Evolutionary conservation across 2,329 filamentous ascomycete genomes (phyloP), one percentile per base, ranked within the genome.

Genomic region (Sporothrix sp.): DNA sequence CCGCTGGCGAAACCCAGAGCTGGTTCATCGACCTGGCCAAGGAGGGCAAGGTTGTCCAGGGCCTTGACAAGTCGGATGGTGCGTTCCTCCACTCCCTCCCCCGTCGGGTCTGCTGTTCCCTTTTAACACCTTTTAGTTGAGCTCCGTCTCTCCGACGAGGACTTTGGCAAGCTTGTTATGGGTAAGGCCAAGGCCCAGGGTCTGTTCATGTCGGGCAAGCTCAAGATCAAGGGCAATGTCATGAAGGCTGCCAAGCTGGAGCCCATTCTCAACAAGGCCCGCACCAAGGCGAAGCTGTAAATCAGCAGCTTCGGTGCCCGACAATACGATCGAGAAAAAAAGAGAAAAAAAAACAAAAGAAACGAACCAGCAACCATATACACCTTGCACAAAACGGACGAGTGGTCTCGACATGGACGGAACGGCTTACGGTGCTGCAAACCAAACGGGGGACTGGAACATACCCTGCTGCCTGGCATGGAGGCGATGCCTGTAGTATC

Each of bases 171-270:
- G 66, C 78, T 98, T 58, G 82, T 95, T 50, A 63, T 75, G 33
- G 93, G 93, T 65, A 88, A 94, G 74, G 88, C 87, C 61, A 95
- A 96, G 65, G 89, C 93, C 52, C 93, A 98, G 76, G 82, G 84
- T 60, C 73, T 98, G 57, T 96, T 97, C 73, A 97, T 98, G 91
- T 80, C 80, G n/a, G 93, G 93, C 62, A 96, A 95, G 78, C 76
- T 98, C 65, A 98, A 97, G 85, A 81, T 97, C 66, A 94, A 89
- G 81, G 93, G 93, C 57, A 89, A 97, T 67, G 82, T 97, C 55
- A 97, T 97, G 91, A 96, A 96, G 80, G 86, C 93, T 33, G 96
- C 90, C 54, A 95, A 94, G 82, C 81, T 96, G 70, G 89, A 96
- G 71, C 86, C 88, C 36, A 85, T 97, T 62, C 72, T 95, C 58